phyloP scores from a whole-genome alignment of 164 flowering plant genomes.

The Dillenia suffruticosa region DNA sequence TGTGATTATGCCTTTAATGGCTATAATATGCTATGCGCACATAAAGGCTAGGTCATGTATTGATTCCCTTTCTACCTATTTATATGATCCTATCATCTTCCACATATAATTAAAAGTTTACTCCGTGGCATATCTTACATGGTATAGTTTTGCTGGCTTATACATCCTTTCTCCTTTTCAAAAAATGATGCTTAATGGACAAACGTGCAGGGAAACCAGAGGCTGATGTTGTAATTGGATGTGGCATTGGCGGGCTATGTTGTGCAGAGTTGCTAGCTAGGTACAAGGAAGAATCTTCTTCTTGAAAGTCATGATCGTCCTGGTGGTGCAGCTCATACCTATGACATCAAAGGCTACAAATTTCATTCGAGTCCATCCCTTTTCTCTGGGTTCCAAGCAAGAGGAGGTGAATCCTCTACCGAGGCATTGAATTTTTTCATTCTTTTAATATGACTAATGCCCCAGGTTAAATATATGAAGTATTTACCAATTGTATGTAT shows the following conservation, averaged over 20 bases:
- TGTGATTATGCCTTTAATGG: no score
- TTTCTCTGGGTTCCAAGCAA: constrained; percentile 89
- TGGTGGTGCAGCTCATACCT: constrained; percentile 97
- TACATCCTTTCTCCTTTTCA: no score
- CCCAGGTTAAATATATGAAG: no score
- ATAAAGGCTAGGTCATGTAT: no score
- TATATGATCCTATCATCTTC: no score
- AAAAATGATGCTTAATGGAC: not conserved
- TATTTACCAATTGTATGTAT: no score
- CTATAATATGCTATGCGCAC: no score
- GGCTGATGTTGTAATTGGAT: constrained; percentile 94
- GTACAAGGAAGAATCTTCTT: constrained; percentile 74
- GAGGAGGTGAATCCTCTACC: constrained; percentile 95
- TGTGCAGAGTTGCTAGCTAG: constrained; percentile 82
- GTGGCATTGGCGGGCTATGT: constrained; percentile 92
- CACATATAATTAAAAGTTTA: no score
- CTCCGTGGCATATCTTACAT: no score
- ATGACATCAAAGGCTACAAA: constrained; percentile 72
- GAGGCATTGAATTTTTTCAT: constrained; percentile 40
- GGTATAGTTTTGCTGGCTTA: no score
- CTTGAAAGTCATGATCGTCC: constrained; percentile 91
- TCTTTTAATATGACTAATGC: no score
- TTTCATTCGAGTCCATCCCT: constrained; percentile 96
- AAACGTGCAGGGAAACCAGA: constrained; percentile 64
- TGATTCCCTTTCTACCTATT: no score